Base-by-base conservation (phyloP, 73 alveolate genomes). In the Strombidium stylifer region DNA sequence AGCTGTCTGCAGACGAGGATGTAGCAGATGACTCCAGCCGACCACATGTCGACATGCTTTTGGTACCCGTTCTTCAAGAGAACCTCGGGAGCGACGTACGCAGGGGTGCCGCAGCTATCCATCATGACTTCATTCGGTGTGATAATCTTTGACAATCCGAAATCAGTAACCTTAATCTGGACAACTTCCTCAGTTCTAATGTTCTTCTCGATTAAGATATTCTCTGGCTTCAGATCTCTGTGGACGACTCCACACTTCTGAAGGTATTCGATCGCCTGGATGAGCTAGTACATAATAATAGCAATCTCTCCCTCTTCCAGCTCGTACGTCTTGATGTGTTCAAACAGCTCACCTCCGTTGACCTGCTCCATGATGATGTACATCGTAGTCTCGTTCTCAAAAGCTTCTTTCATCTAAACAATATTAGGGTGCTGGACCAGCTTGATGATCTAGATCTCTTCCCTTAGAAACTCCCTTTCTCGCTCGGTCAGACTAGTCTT, bases 361-460 rank as follows among this genome's bases (percentile, higher is more conserved):
- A 74, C 73, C 39, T 56, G 30, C 53, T 76, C 86, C 82, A 83
- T 58, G 36, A 83, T 74, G 12, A 83, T 68, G 40, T 64, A 70
- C 53, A 77, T 50, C 37, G 72, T 78, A 39, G 73, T 89, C 42
- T 66, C 60, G 19, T 84, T 87, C 57, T 93, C 98, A 46, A 85
- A 89, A 24, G 85, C 81, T 35, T 93, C 97, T 32, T 82, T 64
- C 47, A 93, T 75, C 74, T 84, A 62, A n/a, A 93, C 81, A 47
- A 93, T 86, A 60, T 88, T 73, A 19, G 96, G 97, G 77, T 89
- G 96, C 54, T 93, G 91, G 41, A 97, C 89, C 54, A 93, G 85
- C 80, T 93, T 88, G 31, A 93, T 71, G 41, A 89, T 93, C 62
- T 91, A 95, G 39, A 89, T 86, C 64, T 93, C 98, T 27, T 89